Base-by-base conservation (phyloP, 768 basidiomycete species). In the Boletus rubroflammeus region DNA sequence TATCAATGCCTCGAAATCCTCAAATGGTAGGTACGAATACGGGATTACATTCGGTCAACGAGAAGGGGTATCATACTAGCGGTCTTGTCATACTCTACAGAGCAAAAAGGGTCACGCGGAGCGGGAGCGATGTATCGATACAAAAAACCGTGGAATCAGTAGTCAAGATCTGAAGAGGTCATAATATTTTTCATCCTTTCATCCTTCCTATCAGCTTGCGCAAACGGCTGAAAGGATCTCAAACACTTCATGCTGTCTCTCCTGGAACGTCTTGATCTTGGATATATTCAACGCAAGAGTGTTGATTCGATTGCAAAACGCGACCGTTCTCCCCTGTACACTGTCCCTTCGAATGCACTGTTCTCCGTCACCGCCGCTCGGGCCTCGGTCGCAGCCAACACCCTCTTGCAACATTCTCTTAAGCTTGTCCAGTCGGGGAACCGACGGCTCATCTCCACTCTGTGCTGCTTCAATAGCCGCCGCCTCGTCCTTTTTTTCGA, bases 221-320 rank as follows among this genome's bases (percentile, higher is more conserved):
- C 62, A 62, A 10, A 67, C 58, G 4, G 65, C 65, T 0, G 65
- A 66, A 2, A 66, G 51, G 29, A 90, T 81, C 66, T 79, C 80
- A 65, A 91, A 91, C 6, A 90, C 86, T 47, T 81, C 76, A 2
- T 74, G 78, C 69, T 90, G 86, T 45, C 88, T 67, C 60, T 89
- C 86, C 58, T 76, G 80, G 65, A 94, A 94, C 46, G 87, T 81
- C 54, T 75, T 77, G 51, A 94, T 69, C 63, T 74, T 77, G 45
- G 85, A 89, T 79, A 93, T 81, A 0, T 75, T 78, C 58, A 94
- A 62, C 56, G 86, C 85, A 13, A 93, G 76, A 21, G 77, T 80
- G 67, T 91, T 93, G 47, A 93, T 81, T 53, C 87, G 69, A 66
- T 93, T 93, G 26, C 86, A 79, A 66, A 94, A 86, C 41, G 81